A percentile compares a stretch with the other conserved stretches of the same genome.
Evolutionary conservation across 345 rosid genomes (phyloP).

Genomic region (Gossypium stocksii): DNA sequence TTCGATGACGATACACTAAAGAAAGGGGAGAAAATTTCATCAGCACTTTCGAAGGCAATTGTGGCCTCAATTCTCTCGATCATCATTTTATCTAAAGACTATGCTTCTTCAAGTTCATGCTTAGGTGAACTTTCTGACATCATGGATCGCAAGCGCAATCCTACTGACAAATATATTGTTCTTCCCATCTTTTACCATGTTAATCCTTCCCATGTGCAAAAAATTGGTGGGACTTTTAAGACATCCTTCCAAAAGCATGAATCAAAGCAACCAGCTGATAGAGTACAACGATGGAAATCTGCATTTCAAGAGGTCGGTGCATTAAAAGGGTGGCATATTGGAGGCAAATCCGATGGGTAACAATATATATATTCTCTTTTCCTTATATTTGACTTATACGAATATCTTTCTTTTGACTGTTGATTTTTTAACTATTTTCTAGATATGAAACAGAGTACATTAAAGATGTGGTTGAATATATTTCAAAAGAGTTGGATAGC

Average conservation of each 20-base stretch:
- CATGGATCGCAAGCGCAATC: neutral
- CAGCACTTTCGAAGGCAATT: neutral
- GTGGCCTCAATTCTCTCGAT: neutral
- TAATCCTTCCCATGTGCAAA: neutral
- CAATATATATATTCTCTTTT: neutral
- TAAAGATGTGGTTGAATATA: neutral
- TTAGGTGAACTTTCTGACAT: neutral
- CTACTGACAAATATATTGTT: neutral
- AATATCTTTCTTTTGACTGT: too few relatives aligned
- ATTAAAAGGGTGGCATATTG: neutral
- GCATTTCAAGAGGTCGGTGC: neutral
- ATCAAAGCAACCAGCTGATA: too few relatives aligned
- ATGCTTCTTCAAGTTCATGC: conserved; percentile 7
- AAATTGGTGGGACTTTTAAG: neutral
- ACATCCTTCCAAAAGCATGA: neutral
- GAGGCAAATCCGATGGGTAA: neutral
- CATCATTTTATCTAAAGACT: neutral
- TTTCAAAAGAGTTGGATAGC: neutral
- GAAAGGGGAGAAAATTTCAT: neutral
- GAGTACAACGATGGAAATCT: neutral
- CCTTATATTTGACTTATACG: neutral
- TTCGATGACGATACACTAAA: neutral
- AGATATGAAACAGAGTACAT: neutral
- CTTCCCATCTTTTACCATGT: neutral
- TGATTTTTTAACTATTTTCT: neutral